Evolutionary conservation across 2,329 filamentous ascomycete species (phyloP), one percentile per base, ranked within the genome.

Genomic region (Cladosporium sp.): DNA sequence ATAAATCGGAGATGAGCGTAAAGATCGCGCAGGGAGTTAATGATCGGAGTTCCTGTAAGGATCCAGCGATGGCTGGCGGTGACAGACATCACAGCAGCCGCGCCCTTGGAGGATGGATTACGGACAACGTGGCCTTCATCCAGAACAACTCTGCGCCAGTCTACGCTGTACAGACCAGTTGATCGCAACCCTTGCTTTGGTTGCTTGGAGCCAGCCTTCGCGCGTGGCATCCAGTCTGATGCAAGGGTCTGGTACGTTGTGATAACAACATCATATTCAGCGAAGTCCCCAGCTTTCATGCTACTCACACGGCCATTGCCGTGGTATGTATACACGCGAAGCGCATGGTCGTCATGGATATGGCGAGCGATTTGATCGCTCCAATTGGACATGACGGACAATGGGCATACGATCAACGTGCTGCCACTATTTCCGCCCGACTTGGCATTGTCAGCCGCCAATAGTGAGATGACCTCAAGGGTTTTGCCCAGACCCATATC

Each of bases 401-500:
- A 85, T 0, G 93, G 93, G 0, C 91, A 88, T 64, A 96, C 83
- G 63, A 97, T 93, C 26, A 97, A 83, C 0, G 92, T 96, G 1
- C 88, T 92, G 86, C 62, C 54, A 38, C 26, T 8, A 1, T 18
- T 38, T 11, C 15, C 36, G 30, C 70, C 70, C 57, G 66, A 64
- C 57, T 70, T 70, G 44, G 70, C 69, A 10, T 64, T 73, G 66
- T 88, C 86, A 2, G 85, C 81, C 69, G 93, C 79, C 65, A 97
- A 89, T 41, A 96, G 80, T 63, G 91, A 91, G 71, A 97, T 94
- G 58, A 93, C 85, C 75, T 96, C 91, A 10, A 97, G 83, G 0
- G 93, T 97, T 80, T 96, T 96, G 28, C 93, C 93, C 5, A 97
- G 80, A 3, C 93, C 93, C 93, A 97, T 97, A 73, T 97, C 93